Conservation (phyloP, 169 alveolate species). For the Plasmodium sp. region DNA sequence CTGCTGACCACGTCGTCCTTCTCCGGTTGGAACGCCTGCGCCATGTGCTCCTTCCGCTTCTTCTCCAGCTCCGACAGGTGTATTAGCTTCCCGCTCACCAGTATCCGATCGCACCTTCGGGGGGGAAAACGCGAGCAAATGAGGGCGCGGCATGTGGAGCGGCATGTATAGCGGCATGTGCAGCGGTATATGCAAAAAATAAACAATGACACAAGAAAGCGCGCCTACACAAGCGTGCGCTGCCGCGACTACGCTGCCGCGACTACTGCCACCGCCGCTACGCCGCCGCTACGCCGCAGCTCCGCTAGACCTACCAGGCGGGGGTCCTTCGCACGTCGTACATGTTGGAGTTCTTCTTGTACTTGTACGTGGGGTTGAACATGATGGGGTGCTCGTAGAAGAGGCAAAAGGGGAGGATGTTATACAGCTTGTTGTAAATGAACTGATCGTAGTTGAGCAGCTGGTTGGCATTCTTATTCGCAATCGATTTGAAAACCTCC, state of each 20-base stretch:
- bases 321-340: conserved; percentile 71
- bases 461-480: conserved; percentile 22
- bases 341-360: conserved; percentile 65
- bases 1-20: not conserved
- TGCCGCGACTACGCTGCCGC: not conserved
- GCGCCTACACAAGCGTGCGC: not conserved
- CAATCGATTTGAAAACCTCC: conserved; percentile 51
- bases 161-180: not conserved
- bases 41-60: conserved; percentile 8
- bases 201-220: not conserved
- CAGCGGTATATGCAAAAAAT: not conserved
- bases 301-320: conserved; percentile 41
- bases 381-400: conserved; percentile 51
- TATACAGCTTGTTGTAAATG: conserved; percentile 58
- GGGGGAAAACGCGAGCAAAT: not conserved
- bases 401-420: conserved; percentile 63
- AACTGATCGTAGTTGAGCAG: conserved; percentile 54
- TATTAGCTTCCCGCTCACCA: conserved; percentile 65
- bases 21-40: not conserved
- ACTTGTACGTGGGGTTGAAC: conserved; percentile 73
- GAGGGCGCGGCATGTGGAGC: not conserved
- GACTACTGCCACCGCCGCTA: not conserved
- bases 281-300: not conserved
- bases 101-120: conserved; percentile 59
- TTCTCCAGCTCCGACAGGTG: conserved; percentile 72